A percentile compares a stretch with the other conserved stretches of the same genome.
Evolutionary conservation across 257 asterid species (phyloP).

Genomic region (Lavandula angustifolia): DNA sequence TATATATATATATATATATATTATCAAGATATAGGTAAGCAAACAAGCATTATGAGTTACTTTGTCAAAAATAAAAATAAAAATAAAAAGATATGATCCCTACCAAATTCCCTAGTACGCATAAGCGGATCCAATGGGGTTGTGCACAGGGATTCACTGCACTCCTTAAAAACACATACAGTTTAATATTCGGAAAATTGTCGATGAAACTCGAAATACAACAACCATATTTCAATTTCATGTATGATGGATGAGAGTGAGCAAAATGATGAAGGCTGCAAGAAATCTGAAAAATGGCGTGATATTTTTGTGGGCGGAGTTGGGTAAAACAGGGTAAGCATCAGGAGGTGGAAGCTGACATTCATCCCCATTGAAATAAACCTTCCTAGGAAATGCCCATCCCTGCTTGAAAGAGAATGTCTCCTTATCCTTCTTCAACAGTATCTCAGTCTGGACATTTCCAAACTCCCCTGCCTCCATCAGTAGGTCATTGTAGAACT

Average conservation of each 20-base stretch:
- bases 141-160: too few species aligned
- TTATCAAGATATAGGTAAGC: too few species aligned
- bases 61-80: too few species aligned
- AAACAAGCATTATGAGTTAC: too few species aligned
- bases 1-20: too few species aligned
- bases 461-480: conserved; percentile 72
- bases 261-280: neutral
- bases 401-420: conserved; percentile 58
- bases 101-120: too few species aligned
- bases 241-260: neutral
- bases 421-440: conserved; percentile 54
- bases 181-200: too few species aligned
- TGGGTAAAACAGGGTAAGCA: conserved; percentile 57
- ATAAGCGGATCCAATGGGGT: too few species aligned
- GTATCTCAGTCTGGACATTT: conserved; percentile 67
- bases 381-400: conserved; percentile 67
- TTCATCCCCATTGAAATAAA: conserved; percentile 74
- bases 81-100: too few species aligned
- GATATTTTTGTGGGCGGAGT: conserved; percentile 35
- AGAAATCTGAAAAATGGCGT: conserved; percentile 27
- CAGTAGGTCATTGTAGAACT: conserved; percentile 62
- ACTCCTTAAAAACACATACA: too few species aligned
- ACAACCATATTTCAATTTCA: too few species aligned
- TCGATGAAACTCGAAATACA: too few species aligned
- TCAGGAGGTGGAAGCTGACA: conserved; percentile 72